phyloP scores from a whole-genome alignment of 2,329 filamentous ascomycete genomes.

The Neofusicoccum cordaticola region DNA sequence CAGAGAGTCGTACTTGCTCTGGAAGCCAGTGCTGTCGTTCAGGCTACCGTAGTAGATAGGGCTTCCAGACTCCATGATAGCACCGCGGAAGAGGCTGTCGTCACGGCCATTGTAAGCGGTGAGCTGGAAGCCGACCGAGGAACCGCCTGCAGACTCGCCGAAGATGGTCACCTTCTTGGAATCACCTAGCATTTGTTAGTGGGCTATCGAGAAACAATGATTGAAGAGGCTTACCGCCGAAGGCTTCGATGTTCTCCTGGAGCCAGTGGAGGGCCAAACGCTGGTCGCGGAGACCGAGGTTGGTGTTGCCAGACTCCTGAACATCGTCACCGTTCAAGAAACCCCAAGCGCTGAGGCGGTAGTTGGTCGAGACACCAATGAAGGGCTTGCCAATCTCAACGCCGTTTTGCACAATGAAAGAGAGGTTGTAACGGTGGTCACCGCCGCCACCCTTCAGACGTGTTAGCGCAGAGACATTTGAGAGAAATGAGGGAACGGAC shows the following conservation, averaged over 20 bases:
- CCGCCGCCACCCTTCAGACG: conserved; percentile 43
- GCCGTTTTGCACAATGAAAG: conserved; percentile 53
- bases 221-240: conserved; percentile 34
- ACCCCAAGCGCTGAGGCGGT: conserved; percentile 64
- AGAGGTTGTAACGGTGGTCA: conserved; percentile 59
- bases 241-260: conserved; percentile 42
- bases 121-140: conserved; percentile 45
- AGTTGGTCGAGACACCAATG: conserved; percentile 37
- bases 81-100: conserved; percentile 47
- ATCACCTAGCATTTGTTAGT: conserved; percentile 26
- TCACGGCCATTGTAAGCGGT: conserved; percentile 48
- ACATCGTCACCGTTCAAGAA: conserved; percentile 61
- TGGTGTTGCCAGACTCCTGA: conserved; percentile 53
- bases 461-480: background rate
- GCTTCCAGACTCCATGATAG: conserved; percentile 46
- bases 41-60: conserved; percentile 31
- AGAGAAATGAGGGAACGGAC: background rate
- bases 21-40: conserved; percentile 32
- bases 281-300: conserved; percentile 41
- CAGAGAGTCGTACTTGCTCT: conserved; percentile 63
- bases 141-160: conserved; percentile 45
- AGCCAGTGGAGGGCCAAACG: conserved; percentile 48
- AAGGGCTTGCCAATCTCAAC: conserved; percentile 37
- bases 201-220: background rate
- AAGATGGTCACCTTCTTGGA: conserved; percentile 44